Base-by-base conservation (phyloP, 345 rosid species). In the Citrus trifoliata region DNA sequence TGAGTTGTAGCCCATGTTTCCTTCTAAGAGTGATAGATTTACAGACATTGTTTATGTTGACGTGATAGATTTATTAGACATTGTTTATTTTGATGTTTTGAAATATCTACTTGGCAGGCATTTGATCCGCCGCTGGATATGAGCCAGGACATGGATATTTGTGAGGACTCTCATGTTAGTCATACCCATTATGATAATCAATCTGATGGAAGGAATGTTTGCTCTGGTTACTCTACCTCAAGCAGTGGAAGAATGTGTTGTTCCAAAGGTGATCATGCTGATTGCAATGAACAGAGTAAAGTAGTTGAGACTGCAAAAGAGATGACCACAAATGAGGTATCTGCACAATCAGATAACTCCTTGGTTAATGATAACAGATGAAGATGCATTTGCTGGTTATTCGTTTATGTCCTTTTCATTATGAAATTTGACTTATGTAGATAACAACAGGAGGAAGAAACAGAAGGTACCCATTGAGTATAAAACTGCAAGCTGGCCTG, bases 121-220 rank as follows among this genome's bases (percentile, higher is more conserved):
- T 96, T 96, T 88, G 98, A 94, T 67, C 97, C 99, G n/a, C 99
- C 99, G 58, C 79, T 94, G 68, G 98, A 94, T 86, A 86, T 96
- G 97, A 91, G 93, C 90, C 92, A 86, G 79, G 97, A 88, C 77
- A 74, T 81, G 80, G 94, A 88, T 79, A 58, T 65, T 79, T 85
- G 78, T 78, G 91, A 85, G 74, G 89, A 88, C 73, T 76, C 86
- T 33, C 79, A 79, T 68, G 77, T 80, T 65, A 89, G 89, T 16
- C 80, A 78, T 70, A 82, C 83, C 74, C 87, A 81, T 66, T 59
- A 86, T 85, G 90, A 88, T 75, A 78, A 81, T 82, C 78, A 56
- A 73, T 84, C 89, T 12, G 85, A 83, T 70, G 88, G 88, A 84
- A 84, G 83, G 78, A 83, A 79, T 79, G 76, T 76, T 78, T 82